Evolutionary conservation across 2,329 filamentous ascomycete species (phyloP).

Genomic region (Cercospora sesami): DNA sequence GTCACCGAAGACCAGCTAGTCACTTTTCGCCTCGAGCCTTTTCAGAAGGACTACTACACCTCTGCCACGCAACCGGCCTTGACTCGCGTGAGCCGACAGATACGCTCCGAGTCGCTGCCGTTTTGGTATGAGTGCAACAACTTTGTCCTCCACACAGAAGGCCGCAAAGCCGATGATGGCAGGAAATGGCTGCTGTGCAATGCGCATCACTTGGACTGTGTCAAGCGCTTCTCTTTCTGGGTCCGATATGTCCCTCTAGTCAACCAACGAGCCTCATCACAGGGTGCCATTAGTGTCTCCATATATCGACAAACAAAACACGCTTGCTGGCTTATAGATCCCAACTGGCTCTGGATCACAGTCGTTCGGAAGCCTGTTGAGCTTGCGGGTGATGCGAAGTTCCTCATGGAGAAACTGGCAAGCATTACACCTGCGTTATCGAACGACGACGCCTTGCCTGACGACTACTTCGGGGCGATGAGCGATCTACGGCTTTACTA

Average conservation of each 20-base stretch:
- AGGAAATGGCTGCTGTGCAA: constrained; percentile 32
- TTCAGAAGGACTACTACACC: constrained; percentile 33
- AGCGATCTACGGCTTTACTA: constrained; percentile 27
- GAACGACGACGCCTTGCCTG: constrained; percentile 16
- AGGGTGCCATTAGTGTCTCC: constrained; percentile 30
- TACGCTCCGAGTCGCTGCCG: constrained; percentile 34
- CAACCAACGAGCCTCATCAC: constrained; percentile 19
- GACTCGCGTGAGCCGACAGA: constrained; percentile 31
- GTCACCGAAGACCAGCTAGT: constrained; percentile 32
- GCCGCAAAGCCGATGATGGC: constrained; percentile 32
- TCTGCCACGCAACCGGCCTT: constrained; percentile 34
- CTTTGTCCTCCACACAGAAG: constrained; percentile 37
- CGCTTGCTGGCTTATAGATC: constrained; percentile 27
- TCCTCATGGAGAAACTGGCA: constrained; percentile 27
- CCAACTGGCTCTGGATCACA: constrained; percentile 36
- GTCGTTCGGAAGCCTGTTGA: constrained; percentile 30
- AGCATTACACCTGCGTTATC: constrained; percentile 18
- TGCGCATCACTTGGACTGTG: constrained; percentile 21
- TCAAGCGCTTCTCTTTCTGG: constrained; percentile 34
- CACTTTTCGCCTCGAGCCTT: constrained; percentile 35
- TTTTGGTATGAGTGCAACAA: constrained; percentile 35
- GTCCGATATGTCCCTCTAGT: constrained; percentile 30
- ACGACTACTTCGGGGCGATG: constrained; percentile 27
- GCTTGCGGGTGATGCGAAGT: constrained; percentile 28
- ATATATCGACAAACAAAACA: constrained; percentile 21